Base-by-base conservation (phyloP, 305 asterid species). In the Lippia alba region DNA sequence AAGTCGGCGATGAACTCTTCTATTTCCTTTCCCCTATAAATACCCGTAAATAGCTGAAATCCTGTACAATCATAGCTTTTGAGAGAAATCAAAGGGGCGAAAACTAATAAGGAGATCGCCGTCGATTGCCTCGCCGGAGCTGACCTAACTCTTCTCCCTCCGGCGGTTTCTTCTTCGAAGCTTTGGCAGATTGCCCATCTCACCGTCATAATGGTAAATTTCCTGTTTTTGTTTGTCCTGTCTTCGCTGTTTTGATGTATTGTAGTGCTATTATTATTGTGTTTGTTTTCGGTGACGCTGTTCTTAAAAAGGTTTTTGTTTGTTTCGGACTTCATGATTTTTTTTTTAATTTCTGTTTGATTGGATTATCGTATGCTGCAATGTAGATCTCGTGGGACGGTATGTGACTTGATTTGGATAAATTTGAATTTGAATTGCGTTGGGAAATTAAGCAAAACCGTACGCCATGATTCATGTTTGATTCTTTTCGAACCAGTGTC, bases 181-280 rank as follows among this genome's bases (percentile, higher is more conserved):
- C 53, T 19, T 48, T 11, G 17, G 12, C 60, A 45, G 71, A 17
- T 18, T 24, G 5, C 74, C 50, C 64, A 72, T 71, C 78, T 79
- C 71, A 44, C 61, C 63, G 69, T 30, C 11, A 59, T 39, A 64
- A 80, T 80, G 84, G 81, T 80, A 76, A 72, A 4, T 20, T 62
- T 33, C 39, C 60, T n/a, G 8, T 12, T 15, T 4, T 16, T 10
- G 16, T 15, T 20, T 0, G 17, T 19, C 0, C 18, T 46, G n/a
- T n/a, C 71, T 64, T 8, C 41, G 64, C 19, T 40, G 4, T 48
- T 19, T 56, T 24, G 11, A 62, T 69, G 30, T 36, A 50, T 36
- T 0, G 4, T 30, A 60, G 44, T 60, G 62, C 14, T 45, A 15
- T 18, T 36, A 19, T 63, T 6, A 9, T 45, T n/a, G n/a, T n/a